phyloP scores from a whole-genome alignment of 495 filamentous ascomycete species.

The Symbiotaphrina buchneri region DNA sequence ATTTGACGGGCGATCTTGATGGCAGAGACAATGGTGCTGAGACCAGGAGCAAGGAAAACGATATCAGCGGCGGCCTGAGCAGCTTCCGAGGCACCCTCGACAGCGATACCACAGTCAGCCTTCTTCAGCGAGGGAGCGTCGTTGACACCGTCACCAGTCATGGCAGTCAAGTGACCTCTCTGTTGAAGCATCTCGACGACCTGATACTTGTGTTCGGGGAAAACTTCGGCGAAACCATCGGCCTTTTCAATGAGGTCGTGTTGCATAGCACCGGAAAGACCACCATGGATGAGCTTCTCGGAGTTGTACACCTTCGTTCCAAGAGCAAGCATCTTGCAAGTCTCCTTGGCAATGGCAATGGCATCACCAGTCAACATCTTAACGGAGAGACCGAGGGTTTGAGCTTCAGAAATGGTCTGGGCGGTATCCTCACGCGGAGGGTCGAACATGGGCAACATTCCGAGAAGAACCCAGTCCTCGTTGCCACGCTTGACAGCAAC shows the following conservation, averaged over 20 bases:
- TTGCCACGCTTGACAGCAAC: slow-evolving; percentile 48
- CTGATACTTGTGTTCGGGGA: slow-evolving; percentile 95
- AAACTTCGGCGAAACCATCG: slow-evolving; percentile 89
- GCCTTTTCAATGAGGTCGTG: slow-evolving; percentile 90
- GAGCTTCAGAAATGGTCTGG: slow-evolving; percentile 75
- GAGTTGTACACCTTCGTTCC: slow-evolving; percentile 90
- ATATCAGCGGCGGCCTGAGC: slow-evolving; percentile 86
- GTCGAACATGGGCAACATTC: slow-evolving; percentile 84
- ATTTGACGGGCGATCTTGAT: slow-evolving; percentile 89
- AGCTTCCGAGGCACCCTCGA: slow-evolving; percentile 83
- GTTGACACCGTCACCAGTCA: slow-evolving; percentile 98
- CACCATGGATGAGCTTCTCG: slow-evolving; percentile 63
- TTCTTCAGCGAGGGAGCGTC: slow-evolving; percentile 93
- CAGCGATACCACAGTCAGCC: slow-evolving; percentile 84
- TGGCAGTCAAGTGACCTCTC: slow-evolving; percentile 87
- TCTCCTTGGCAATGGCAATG: slow-evolving; percentile 80
- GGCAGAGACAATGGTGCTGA: slow-evolving; percentile 81
- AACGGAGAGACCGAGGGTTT: slow-evolving; percentile 66
- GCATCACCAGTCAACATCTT: slow-evolving; percentile 97
- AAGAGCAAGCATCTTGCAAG: slow-evolving; percentile 71
- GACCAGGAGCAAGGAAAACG: slow-evolving; percentile 76
- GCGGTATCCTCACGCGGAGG: slow-evolving; percentile 82
- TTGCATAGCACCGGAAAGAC: slow-evolving; percentile 79
- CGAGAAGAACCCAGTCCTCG: slow-evolving; percentile 66
- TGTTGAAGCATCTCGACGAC: slow-evolving; percentile 94